These are phyloP conservation scores for Calonectria montana DNA, from an alignment of 2,329 filamentous ascomycete genomes.

Conservation along the genomic window DNA sequence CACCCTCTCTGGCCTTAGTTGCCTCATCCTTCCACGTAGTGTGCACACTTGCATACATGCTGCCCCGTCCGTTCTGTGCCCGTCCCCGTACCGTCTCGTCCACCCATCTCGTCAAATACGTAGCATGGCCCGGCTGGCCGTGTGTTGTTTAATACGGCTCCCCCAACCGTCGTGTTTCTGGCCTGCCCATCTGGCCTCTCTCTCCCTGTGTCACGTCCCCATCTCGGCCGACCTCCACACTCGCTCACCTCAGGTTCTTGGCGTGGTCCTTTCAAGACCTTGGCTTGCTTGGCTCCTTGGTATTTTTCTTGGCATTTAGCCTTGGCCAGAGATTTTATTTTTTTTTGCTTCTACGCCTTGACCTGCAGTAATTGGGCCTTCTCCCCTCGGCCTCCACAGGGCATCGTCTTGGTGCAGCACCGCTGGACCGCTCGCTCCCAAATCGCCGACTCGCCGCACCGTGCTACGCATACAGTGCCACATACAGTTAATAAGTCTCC, in stretches of 20 bases:
- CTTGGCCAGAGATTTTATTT: slow-evolving; percentile 17
- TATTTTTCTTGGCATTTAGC: slow-evolving; percentile 16
- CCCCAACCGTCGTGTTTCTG: neutral
- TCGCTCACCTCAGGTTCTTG: slow-evolving; percentile 16
- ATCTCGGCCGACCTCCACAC: slow-evolving; percentile 17
- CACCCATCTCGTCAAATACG: slow-evolving; percentile 8
- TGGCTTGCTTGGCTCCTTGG: slow-evolving; percentile 25
- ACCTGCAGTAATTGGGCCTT: slow-evolving; percentile 1
- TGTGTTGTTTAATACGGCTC: slow-evolving; percentile 7
- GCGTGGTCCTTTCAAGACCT: slow-evolving; percentile 15
- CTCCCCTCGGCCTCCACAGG: neutral
- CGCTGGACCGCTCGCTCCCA: slow-evolving; percentile 11
- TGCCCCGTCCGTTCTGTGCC: slow-evolving; percentile 10
- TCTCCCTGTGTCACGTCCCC: neutral
- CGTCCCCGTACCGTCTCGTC: neutral
- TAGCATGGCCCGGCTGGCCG: slow-evolving; percentile 10
- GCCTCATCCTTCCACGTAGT: slow-evolving; percentile 20
- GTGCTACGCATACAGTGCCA: slow-evolving; percentile 32
- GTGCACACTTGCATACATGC: slow-evolving; percentile 1
- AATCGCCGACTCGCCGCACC: slow-evolving; percentile 27
- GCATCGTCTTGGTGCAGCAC: slow-evolving; percentile 9
- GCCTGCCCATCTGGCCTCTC: slow-evolving; percentile 2
- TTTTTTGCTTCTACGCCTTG: slow-evolving; percentile 14
- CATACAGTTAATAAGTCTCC: neutral
- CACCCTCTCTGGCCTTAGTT: slow-evolving; percentile 14